These are phyloP conservation scores for Eutrema heterophyllum DNA, from an alignment of 345 rosid species.

Conservation along the genomic window DNA sequence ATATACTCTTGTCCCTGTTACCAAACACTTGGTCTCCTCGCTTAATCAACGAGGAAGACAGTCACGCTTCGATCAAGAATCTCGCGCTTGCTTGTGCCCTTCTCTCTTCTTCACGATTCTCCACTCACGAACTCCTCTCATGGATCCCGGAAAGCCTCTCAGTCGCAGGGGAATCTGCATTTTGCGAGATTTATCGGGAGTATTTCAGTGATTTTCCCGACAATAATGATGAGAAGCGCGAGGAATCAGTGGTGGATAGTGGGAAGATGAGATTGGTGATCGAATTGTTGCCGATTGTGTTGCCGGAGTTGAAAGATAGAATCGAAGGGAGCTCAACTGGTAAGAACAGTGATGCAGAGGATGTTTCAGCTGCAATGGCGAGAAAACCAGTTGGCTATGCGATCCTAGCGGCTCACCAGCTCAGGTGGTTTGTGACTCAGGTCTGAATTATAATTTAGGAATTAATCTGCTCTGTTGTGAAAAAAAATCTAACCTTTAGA, in stretches of 20 bases:
- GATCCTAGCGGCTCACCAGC: slow-evolving; percentile 64
- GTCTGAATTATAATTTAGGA: slow-evolving; percentile 25
- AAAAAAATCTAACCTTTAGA: neutral
- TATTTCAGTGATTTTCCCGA: slow-evolving; percentile 24
- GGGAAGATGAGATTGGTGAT: slow-evolving; percentile 38
- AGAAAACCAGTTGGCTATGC: slow-evolving; percentile 68
- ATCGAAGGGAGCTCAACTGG: slow-evolving; percentile 66
- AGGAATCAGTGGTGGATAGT: slow-evolving; percentile 25
- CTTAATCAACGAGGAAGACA: slow-evolving; percentile 13
- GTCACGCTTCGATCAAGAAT: slow-evolving; percentile 33
- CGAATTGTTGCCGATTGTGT: slow-evolving; percentile 50
- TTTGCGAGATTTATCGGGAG: slow-evolving; percentile 39
- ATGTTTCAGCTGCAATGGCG: slow-evolving; percentile 52
- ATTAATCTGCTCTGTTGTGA: neutral
- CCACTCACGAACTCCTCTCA: slow-evolving; percentile 54
- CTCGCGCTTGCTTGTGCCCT: slow-evolving; percentile 68
- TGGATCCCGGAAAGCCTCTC: slow-evolving; percentile 59
- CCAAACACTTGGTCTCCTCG: slow-evolving; percentile 17
- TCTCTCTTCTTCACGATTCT: slow-evolving; percentile 48
- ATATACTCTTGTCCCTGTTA: slow-evolving; percentile 51
- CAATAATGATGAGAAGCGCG: slow-evolving; percentile 24
- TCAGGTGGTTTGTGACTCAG: slow-evolving; percentile 85
- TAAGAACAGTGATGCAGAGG: slow-evolving; percentile 47
- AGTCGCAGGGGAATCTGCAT: slow-evolving; percentile 30
- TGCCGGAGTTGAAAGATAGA: slow-evolving; percentile 53